Evolutionary conservation across 208 protist genomes (phyloP).

Genomic region (Blastocrithidia nonstop): DNA sequence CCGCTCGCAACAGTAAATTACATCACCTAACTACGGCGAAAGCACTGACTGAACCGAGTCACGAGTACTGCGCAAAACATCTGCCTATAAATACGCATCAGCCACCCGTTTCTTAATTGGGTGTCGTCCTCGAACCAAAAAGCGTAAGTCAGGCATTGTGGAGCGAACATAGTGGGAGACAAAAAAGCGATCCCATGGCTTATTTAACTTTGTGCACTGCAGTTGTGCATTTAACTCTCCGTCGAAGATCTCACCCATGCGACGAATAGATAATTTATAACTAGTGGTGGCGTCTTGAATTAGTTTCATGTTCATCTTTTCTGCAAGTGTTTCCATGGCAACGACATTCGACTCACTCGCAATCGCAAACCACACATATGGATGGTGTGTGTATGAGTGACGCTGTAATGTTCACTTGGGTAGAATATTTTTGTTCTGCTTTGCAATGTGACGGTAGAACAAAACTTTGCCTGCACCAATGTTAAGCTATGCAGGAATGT

Average conservation of each 20-base stretch:
- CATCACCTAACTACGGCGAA: slow-evolving; percentile 73
- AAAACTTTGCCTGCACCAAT: slow-evolving; percentile 67
- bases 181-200: slow-evolving; percentile 76
- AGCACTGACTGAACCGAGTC: slow-evolving; percentile 81
- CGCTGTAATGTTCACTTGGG: slow-evolving; percentile 67
- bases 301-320: slow-evolving; percentile 38
- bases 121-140: slow-evolving; percentile 65
- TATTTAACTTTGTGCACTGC: slow-evolving; percentile 49
- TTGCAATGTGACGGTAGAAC: slow-evolving; percentile 68
- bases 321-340: slow-evolving; percentile 34
- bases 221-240: slow-evolving; percentile 72
- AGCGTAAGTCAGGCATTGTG: slow-evolving; percentile 76
- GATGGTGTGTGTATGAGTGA: slow-evolving; percentile 67
- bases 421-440: slow-evolving; percentile 73
- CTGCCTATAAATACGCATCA: slow-evolving; percentile 57
- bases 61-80: slow-evolving; percentile 65
- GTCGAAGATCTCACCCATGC: slow-evolving; percentile 49
- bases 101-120: slow-evolving; percentile 77
- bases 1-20: slow-evolving; percentile 78
- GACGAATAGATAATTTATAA: slow-evolving; percentile 50
- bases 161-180: slow-evolving; percentile 73
- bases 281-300: slow-evolving; percentile 57
- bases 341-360: slow-evolving; percentile 44
- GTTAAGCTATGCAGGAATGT: slow-evolving; percentile 79
- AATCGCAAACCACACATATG: slow-evolving; percentile 81